These are phyloP conservation scores for Salix purpurea DNA, from an alignment of 345 rosid genomes.

Conservation along the genomic window DNA sequence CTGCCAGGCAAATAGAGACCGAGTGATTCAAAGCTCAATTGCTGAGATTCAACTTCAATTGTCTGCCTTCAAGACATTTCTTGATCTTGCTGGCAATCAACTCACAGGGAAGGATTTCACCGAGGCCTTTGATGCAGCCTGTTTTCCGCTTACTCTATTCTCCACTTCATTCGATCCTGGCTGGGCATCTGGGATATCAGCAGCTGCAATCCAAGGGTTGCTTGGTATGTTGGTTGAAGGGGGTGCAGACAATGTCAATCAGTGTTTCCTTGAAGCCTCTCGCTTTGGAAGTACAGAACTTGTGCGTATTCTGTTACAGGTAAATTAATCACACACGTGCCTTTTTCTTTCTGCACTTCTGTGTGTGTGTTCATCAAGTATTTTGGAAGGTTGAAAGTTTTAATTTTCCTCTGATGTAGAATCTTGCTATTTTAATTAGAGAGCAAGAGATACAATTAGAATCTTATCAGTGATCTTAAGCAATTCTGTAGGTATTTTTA, in stretches of 20 bases:
- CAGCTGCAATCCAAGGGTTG: constrained; percentile 79
- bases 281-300: constrained; percentile 98
- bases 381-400: background rate
- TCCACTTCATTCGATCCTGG: constrained; percentile 90
- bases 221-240: constrained; percentile 90
- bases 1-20: constrained; percentile 60
- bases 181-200: constrained; percentile 93
- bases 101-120: constrained; percentile 97
- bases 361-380: background rate
- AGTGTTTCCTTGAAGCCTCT: constrained; percentile 98
- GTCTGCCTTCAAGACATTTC: constrained; percentile 84
- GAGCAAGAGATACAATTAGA: background rate
- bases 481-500: background rate
- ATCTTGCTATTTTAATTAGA: background rate
- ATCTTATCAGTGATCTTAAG: background rate
- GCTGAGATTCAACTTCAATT: constrained; percentile 88
- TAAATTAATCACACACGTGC: constrained; percentile 9
- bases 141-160: constrained; percentile 90
- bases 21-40: constrained; percentile 58
- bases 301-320: constrained; percentile 90
- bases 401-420: background rate
- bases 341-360: background rate
- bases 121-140: constrained; percentile 98
- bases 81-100: constrained; percentile 83
- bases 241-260: constrained; percentile 92